Evolutionary conservation across 2,329 filamentous ascomycete genomes (phyloP), one percentile per base, ranked within the genome.

Genomic region (Alternaria novae-zelandiae): DNA sequence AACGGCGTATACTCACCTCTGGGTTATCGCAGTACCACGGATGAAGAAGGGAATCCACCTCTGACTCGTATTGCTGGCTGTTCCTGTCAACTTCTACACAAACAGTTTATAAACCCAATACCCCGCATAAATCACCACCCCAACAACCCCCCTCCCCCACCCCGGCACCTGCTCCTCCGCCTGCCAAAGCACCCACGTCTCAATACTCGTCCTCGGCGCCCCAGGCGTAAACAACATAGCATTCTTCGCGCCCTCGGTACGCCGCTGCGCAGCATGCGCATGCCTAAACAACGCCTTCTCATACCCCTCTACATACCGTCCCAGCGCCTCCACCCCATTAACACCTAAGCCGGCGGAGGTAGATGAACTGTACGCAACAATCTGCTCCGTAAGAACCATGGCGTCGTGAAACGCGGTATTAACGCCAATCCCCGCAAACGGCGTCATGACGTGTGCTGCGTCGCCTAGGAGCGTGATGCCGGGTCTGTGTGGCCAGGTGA

Each of bases 141-240:
- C 57, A 12, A 72, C 10, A 9, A 76, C 9, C 0, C 61, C 67
- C 58, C 69, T 68, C n/a, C 54, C 7, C 71, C 70, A 75, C 6
- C 2, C 4, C 2, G 73, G 67, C 4, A 62, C 11, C 4, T 69
- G 68, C 13, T 47, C 55, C 44, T 66, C 73, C 12, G 54, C 47
- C 28, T 68, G 64, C 50, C 72, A 58, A 4, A 67, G n/a, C 4
- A 71, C 46, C 61, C 64, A 82, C 25, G 67, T 78, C 23, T 83
- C 80, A 57, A 87, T 82, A 15, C 80, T 75, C 5, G 78, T 73
- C 47, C 81, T 74, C 17, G 85, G 85, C 10, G 82, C 81, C 3
- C 81, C 82, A 4, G 80, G 78, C 0, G 82, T 85, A 62, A 84
- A 83, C 68, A 86, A 80, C 82, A 83, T 85, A 43, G 82, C 77